Evolutionary conservation across 2,329 filamentous ascomycete species (phyloP), one percentile per base, ranked within the genome.

Genomic region (Cercospora berteroae): DNA sequence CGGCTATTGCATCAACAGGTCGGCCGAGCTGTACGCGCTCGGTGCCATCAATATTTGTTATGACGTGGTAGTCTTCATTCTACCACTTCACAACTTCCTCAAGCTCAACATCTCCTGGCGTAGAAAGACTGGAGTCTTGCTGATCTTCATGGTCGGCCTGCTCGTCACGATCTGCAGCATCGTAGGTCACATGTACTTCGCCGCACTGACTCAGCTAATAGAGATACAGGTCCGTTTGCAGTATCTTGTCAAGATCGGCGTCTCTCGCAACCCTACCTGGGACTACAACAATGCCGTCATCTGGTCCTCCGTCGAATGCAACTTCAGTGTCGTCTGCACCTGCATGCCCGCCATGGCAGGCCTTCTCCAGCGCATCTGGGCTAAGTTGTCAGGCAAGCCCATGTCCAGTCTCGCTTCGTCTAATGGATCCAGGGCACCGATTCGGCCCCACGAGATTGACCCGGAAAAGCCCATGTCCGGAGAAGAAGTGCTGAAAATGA

Each of bases 31-130:
- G 13, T 71, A 71, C 59, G 64, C 66, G 12, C 63, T 71, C 1
- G 70, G 70, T 2, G 70, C 70, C 20, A 50, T 71, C 25, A 71
- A 71, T 58, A 71, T 71, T 52, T 68, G 68, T 42, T 71, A 70
- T 52, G 70, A 71, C 31, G 70, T 71, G n/a, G 52, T 70, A 23
- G 68, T 71, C 18, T 71, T 71, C 63, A 55, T 71, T 16, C 42
- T 71, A 13, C 70, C 70, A 16, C 58, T 71, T 13, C 70, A 71
- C 63, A 71, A 71, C 44, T 71, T 71, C 25, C 55, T 71, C 6
- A 71, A 70, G 33, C 65, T 71, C 48, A 71, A 71, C 44, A 71
- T 71, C 39, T 71, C 69, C 25, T 71, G 69, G 69, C 63, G 63
- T 4, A 56, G 69, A 25, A 71, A 71, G 63, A 66, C 59, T 36